Conservation (phyloP, 164 flowering plant genomes). For the Aristolochia contorta region DNA sequence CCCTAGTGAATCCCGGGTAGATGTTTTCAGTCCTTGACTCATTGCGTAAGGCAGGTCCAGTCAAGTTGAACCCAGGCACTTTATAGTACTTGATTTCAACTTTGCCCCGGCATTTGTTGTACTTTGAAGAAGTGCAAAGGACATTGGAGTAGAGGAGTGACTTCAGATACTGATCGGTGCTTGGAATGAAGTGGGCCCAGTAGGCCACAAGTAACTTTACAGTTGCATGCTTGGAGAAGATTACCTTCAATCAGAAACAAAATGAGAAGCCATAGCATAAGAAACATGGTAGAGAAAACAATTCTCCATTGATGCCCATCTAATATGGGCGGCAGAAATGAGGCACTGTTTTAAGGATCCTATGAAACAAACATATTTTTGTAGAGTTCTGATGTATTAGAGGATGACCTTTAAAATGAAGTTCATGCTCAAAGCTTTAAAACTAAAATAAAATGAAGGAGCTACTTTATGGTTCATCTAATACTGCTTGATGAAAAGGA, state of each 20-base stretch:
- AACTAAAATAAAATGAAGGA: background rate
- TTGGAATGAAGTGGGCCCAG: conserved; percentile 71
- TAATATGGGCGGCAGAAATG: no score
- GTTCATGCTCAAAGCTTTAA: background rate
- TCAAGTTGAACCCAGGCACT: conserved; percentile 75
- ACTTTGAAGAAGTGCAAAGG: conserved; percentile 65
- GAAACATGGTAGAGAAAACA: no score
- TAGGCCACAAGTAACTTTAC: conserved; percentile 79
- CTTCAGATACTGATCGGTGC: conserved; percentile 70
- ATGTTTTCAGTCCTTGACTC: conserved; percentile 53
- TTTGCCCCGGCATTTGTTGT: conserved; percentile 65
- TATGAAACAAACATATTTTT: no score
- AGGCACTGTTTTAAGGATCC: no score
- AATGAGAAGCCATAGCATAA: background rate
- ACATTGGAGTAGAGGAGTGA: conserved; percentile 73
- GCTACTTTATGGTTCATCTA: background rate
- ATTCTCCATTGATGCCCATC: no score
- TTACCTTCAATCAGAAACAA: conserved; percentile 38
- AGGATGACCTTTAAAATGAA: background rate
- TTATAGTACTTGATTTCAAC: conserved; percentile 77
- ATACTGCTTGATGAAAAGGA: background rate
- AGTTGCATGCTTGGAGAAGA: conserved; percentile 77
- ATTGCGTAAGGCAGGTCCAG: conserved; percentile 59
- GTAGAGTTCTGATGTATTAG: no score
- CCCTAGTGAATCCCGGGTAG: conserved; percentile 72